A percentile compares a stretch with the other conserved stretches of the same genome.
Evolutionary conservation across 345 rosid genomes (phyloP).

Genomic region (Cochlearia excelsa): DNA sequence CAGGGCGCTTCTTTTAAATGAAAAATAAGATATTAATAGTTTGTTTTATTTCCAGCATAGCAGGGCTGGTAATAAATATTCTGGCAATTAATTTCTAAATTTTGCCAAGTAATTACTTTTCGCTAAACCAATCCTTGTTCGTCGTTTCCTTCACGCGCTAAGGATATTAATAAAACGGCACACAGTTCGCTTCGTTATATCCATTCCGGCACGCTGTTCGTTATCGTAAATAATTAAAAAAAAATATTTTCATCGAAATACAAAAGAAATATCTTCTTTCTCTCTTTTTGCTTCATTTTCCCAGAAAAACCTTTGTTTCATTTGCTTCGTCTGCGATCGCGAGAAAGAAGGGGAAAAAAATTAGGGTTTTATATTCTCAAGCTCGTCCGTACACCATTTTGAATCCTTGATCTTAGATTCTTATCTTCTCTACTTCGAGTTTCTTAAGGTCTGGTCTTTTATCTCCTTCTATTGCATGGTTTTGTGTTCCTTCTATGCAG

Average conservation of each 20-base stretch:
- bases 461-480: conserved; percentile 32
- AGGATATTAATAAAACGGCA: conserved; percentile 3
- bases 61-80: conserved; percentile 11
- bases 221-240: conserved; percentile 2
- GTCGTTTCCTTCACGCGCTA: conserved; percentile 31
- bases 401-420: conserved; percentile 24
- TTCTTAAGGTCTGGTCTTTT: conserved; percentile 25
- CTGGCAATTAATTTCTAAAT: conserved; percentile 25
- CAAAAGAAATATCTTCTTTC: conserved; percentile 31
- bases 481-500: conserved; percentile 17
- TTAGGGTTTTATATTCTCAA: conserved; percentile 33
- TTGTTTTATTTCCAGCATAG: too few relatives aligned
- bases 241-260: neutral
- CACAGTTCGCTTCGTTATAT: conserved; percentile 14
- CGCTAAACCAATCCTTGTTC: conserved; percentile 17
- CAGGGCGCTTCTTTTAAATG: too few relatives aligned
- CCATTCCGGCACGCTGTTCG: conserved; percentile 19
- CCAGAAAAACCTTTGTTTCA: conserved; percentile 29
- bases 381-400: conserved; percentile 18
- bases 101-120: conserved; percentile 25
- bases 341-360: conserved; percentile 17
- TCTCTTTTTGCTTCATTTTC: conserved; percentile 31
- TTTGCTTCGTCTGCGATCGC: conserved; percentile 36
- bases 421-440: conserved; percentile 3
- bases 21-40: too few relatives aligned